Conservation (phyloP, 1,284 basidiomycete species). For the Clitocybe nebularis region DNA sequence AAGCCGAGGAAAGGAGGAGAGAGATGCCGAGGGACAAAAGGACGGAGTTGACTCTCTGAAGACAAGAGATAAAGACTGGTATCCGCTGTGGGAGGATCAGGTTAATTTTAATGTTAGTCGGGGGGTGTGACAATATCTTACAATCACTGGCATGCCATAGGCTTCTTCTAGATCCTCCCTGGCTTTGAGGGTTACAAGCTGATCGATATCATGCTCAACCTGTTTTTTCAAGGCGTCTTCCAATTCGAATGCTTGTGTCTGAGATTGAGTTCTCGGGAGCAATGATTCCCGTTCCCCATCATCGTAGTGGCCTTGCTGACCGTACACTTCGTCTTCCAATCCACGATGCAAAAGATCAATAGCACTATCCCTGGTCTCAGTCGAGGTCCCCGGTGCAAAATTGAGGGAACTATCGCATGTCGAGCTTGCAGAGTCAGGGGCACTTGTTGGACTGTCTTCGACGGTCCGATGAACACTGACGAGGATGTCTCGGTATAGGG, state of each 20-base stretch:
- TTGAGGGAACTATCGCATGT: no score
- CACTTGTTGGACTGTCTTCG: no score
- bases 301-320: constrained; percentile 6
- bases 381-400: no score
- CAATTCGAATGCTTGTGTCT: constrained; percentile 6
- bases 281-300: constrained; percentile 20
- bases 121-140: no score
- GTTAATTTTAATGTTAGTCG: no score
- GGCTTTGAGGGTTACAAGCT: constrained; percentile 54
- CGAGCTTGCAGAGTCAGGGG: no score
- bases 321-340: constrained; percentile 16
- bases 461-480: constrained; percentile 26
- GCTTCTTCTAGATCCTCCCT: constrained; percentile 72
- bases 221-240: constrained; percentile 30
- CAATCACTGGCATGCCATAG: constrained; percentile 70
- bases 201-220: constrained; percentile 61
- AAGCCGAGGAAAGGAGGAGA: constrained; percentile 60
- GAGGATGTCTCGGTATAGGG: constrained; percentile 63
- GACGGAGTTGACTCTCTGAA: constrained; percentile 70
- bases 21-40: constrained; percentile 63
- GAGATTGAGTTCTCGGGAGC: constrained; percentile 9
- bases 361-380: constrained; percentile 8
- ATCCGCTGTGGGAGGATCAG: constrained; percentile 47
- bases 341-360: constrained; percentile 15
- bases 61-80: constrained; percentile 69